Percentiles rank a stretch among this genome's conserved stretches.
Evolutionary conservation across 805 yeast genomes (phyloP).

Genomic region (Brettanomyces naardenensis): DNA sequence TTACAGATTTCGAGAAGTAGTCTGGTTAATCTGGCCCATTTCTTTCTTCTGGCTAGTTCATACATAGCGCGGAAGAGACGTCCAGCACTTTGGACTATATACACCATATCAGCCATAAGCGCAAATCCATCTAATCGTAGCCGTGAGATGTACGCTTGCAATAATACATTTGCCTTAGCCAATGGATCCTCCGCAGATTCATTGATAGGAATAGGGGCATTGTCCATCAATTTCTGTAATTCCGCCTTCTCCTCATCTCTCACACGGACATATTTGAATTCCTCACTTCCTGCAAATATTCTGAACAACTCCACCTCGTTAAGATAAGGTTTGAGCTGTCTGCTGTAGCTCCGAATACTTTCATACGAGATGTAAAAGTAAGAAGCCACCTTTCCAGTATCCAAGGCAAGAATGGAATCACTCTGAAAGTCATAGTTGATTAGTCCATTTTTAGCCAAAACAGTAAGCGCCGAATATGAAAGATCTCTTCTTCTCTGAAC

Average conservation of each 20-base stretch:
- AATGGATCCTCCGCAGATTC: constrained; percentile 63
- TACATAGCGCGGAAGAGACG: constrained; percentile 78
- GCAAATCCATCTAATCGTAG: constrained; percentile 81
- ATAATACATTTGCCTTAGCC: constrained; percentile 69
- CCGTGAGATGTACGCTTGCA: constrained; percentile 83
- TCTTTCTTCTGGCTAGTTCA: constrained; percentile 63
- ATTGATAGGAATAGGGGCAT: constrained; percentile 80
- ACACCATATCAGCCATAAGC: constrained; percentile 85
- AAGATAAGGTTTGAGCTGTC: constrained; percentile 54
- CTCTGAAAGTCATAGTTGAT: constrained; percentile 45
- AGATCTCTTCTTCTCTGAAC: constrained; percentile 54
- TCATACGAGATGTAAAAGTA: constrained; percentile 72
- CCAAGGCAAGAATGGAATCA: constrained; percentile 50
- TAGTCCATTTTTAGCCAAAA: constrained; percentile 50
- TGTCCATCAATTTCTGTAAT: constrained; percentile 55
- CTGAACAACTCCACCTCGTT: constrained; percentile 68
- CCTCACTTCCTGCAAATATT: constrained; percentile 74
- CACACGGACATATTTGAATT: constrained; percentile 76
- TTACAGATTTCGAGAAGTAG: constrained; percentile 58
- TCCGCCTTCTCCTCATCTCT: constrained; percentile 82
- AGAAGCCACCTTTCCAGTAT: constrained; percentile 78
- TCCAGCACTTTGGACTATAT: constrained; percentile 88
- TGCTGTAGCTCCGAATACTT: constrained; percentile 63
- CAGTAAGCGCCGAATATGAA: constrained; percentile 65
- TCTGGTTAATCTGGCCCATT: constrained; percentile 63